These are phyloP conservation scores for Quercus aquifolioides DNA, from an alignment of 306 rosid genomes.

Conservation along the genomic window DNA sequence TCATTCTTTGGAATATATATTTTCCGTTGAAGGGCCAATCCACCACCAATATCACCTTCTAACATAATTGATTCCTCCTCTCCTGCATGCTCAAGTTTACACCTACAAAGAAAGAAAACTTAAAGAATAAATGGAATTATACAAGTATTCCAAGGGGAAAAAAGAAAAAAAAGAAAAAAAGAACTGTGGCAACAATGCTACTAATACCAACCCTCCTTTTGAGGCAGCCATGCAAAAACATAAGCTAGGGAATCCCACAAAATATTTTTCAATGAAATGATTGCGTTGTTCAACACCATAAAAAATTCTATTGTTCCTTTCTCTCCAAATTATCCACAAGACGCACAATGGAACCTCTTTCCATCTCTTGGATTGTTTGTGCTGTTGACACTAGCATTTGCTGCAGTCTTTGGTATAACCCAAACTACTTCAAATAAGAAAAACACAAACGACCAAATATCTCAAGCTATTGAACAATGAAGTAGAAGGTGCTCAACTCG, in stretches of 20 bases:
- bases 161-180: neutral
- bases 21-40: slow-evolving; percentile 65
- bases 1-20: slow-evolving; percentile 54
- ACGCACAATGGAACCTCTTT: too few relatives aligned
- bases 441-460: too few relatives aligned
- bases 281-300: too few relatives aligned
- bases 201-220: neutral
- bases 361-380: too few relatives aligned
- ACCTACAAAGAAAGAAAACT: slow-evolving; percentile 43
- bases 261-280: too few relatives aligned
- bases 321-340: too few relatives aligned
- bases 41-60: slow-evolving; percentile 93
- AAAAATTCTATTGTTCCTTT: too few relatives aligned
- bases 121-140: neutral
- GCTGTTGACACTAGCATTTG: too few relatives aligned
- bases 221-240: neutral
- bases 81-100: slow-evolving; percentile 59
- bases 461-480: too few relatives aligned
- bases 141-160: slow-evolving; percentile 8
- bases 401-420: too few relatives aligned
- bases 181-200: neutral
- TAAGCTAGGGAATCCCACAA: neutral
- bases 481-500: too few relatives aligned
- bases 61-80: slow-evolving; percentile 63
- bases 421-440: too few relatives aligned